Evolutionary conservation across 1,284 basidiomycete species (phyloP), one percentile per base, ranked within the genome.

Genomic region (Amylostereum areolatum): DNA sequence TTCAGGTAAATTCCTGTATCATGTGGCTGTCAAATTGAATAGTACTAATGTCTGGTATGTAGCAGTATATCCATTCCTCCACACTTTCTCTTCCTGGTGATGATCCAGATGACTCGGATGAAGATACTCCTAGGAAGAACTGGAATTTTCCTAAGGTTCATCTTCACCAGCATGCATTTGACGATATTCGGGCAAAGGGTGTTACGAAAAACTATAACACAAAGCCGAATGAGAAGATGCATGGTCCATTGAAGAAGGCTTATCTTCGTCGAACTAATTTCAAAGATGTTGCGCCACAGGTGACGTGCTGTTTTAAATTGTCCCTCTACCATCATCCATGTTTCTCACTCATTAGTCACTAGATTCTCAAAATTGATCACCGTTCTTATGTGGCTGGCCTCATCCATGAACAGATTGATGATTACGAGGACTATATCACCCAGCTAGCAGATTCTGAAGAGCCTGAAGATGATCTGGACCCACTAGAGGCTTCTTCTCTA

Each of bases 111-210:
- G n/a, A n/a, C n/a, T n/a, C n/a, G n/a, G n/a, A n/a, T 35, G 33
- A n/a, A n/a, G 33, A 35, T 8, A 35, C n/a, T 8, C 33, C 33
- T 8, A n/a, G 18, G 6, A 46, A 49, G 35, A 28, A 25, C 11
- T 53, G 52, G 52, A 54, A 69, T 25, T 69, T 71, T 40, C 65
- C 62, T 0, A 73, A 73, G 44, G 49, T 51, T 1, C 69, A 73
- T 43, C 51, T 51, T 0, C 60, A 60, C 37, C 40, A 52, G 2
- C 70, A 74, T 48, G 33, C 58, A 0, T 61, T 66, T 27, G 35
- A 52, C 30, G 66, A 72, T 33, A 70, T 74, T 37, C 5, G 45
- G 9, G 32, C 5, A 0, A 73, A 73, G 43, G 70, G 68, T 10
- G 63, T 56, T 0, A 49, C 58, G 0, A 8, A 42, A 0, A 67